Base-by-base conservation (phyloP, 805 yeast genomes). In the Ogataea polymorpha region DNA sequence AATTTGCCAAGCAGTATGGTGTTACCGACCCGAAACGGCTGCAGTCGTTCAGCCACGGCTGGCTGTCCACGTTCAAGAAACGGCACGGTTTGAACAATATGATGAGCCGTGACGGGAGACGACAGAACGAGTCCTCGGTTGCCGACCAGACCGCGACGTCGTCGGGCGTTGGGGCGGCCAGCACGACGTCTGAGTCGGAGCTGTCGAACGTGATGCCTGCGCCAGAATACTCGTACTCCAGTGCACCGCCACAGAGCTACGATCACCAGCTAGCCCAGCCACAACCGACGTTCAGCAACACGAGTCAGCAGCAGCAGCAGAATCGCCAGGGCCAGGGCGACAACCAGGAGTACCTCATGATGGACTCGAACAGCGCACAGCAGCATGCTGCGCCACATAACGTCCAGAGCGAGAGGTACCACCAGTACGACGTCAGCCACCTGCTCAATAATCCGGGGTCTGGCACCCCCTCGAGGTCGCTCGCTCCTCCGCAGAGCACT, bases 1-100 rank as follows among this genome's bases (percentile, higher is more conserved):
- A 67, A 23, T 75, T 67, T 51, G 83, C 82, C 2, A 72, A 72
- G 42, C 66, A 70, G 51, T 75, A 58, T 53, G 83, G 82, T 8
- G 81, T 79, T 2, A 75, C 71, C 6, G 80, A 79, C 50, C 82
- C 83, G 3, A 79, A 78, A 53, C 61, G 85, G 40, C 56, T 74
- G 41, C 69, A 67, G 20, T 67, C 71, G 12, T 79, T 77, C 47
- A 72, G 79, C 48, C 82, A 78, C 55, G 85, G 85, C 7, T 79
- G 84, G 84, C 58, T 79, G 31, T 65, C 75, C 10, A 80, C 75
- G 51, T 79, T 79, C 58, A 79, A 79, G 56, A 77, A 74, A 48
- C 60, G 82, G 36, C 81, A 78, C 51, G 80, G 63, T 2, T 33
- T 50, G 20, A 43, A 44, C 27, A 45, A 46, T 20, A 48, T 41